These are phyloP conservation scores for Mariannaea elegans DNA, from an alignment of 2,329 filamentous ascomycete species.

Conservation along the genomic window DNA sequence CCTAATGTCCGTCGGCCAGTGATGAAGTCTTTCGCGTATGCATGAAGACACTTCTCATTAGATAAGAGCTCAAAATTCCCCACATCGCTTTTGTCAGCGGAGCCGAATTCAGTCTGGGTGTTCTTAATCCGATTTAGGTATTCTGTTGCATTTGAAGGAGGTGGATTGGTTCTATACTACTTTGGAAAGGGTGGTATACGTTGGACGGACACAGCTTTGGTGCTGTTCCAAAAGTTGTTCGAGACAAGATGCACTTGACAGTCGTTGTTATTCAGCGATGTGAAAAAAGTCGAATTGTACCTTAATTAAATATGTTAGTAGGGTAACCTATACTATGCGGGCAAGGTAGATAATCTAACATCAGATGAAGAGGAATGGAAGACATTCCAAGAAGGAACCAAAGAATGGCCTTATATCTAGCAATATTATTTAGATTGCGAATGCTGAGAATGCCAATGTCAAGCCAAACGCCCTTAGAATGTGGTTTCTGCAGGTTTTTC, in stretches of 20 bases:
- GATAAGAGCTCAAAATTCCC: not conserved
- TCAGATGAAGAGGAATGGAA: not conserved
- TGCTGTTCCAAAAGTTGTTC: constrained; percentile 16
- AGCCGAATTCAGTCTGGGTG: not conserved
- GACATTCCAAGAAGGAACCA: not conserved
- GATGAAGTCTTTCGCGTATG: not conserved
- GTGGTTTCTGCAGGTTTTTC: not conserved
- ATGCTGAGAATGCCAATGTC: not conserved
- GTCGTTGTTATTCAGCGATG: not conserved
- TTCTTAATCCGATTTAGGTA: not conserved
- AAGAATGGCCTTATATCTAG: not conserved
- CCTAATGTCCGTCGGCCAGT: not conserved
- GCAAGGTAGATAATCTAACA: no score
- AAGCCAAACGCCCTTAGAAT: not conserved
- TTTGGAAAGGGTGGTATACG: no score
- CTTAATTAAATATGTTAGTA: no score
- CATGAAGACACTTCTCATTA: not conserved
- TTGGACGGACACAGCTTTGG: not conserved
- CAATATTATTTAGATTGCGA: not conserved
- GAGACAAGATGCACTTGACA: constrained; percentile 2
- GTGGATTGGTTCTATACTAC: no score
- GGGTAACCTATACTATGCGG: no score
- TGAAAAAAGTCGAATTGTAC: no score
- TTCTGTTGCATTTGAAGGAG: not conserved
- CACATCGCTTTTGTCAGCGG: not conserved